Evolutionary conservation across 2,329 filamentous ascomycete genomes (phyloP).

Genomic region (Hymenoscyphus salicellus): DNA sequence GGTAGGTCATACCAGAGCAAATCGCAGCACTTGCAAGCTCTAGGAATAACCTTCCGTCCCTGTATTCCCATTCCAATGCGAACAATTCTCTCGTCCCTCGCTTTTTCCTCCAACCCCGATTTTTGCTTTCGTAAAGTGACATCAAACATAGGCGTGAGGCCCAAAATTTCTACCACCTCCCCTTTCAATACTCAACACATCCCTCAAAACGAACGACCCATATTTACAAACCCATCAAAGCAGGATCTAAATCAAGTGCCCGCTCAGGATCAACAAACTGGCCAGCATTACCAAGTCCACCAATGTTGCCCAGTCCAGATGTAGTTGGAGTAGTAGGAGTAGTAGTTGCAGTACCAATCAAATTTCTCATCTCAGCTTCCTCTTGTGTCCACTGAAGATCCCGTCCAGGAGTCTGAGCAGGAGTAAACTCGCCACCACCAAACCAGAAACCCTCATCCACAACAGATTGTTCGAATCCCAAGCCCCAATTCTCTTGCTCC

Average conservation of each 20-base stretch:
- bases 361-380: slow-evolving; percentile 32
- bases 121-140: background rate
- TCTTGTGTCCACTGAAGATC: slow-evolving; percentile 23
- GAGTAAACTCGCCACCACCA: slow-evolving; percentile 24
- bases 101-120: background rate
- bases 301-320: background rate
- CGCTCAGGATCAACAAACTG: background rate
- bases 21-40: slow-evolving; percentile 14
- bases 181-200: background rate
- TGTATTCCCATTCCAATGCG: background rate
- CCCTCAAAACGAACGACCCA: background rate
- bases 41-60: background rate
- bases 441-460: slow-evolving; percentile 31
- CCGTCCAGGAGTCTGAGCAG: slow-evolving; percentile 6
- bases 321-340: too few species aligned
- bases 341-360: slow-evolving; percentile 29
- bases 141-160: background rate
- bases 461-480: slow-evolving; percentile 29
- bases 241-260: slow-evolving; percentile 2
- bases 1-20: background rate
- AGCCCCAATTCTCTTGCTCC: slow-evolving; percentile 24
- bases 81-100: background rate
- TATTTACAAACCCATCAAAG: slow-evolving; percentile 10
- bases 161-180: background rate
- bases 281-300: background rate